phyloP scores from a whole-genome alignment of 176 grass and related monocot species.

The Oryza nivara region DNA sequence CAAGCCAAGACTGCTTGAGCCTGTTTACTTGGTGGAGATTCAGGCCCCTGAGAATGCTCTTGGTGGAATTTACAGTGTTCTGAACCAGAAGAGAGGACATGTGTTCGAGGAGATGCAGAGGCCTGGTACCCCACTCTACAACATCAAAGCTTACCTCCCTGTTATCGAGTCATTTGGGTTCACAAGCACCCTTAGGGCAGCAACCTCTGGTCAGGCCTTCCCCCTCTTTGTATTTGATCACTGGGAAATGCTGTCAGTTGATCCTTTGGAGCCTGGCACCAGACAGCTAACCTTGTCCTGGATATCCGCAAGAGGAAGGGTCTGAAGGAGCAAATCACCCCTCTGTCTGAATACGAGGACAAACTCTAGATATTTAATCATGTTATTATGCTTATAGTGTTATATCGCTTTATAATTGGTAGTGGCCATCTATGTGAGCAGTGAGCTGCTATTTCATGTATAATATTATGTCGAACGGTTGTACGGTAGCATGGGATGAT shows the following conservation, averaged over 20 bases:
- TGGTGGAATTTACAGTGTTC: constrained; percentile 76
- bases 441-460: background rate
- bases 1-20: constrained; percentile 74
- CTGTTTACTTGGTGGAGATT: constrained; percentile 81
- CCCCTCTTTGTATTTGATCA: constrained; percentile 54
- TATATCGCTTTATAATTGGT: background rate
- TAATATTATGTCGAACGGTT: background rate
- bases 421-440: background rate
- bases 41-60: constrained; percentile 76
- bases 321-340: constrained; percentile 48
- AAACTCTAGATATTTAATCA: background rate
- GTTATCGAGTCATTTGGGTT: constrained; percentile 53
- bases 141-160: constrained; percentile 72
- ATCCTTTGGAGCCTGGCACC: constrained; percentile 43
- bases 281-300: constrained; percentile 34
- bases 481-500: background rate
- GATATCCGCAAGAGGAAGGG: constrained; percentile 59
- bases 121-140: constrained; percentile 76
- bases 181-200: constrained; percentile 45
- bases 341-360: constrained; percentile 39
- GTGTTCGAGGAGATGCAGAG: constrained; percentile 83
- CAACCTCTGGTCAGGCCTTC: constrained; percentile 54
- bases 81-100: constrained; percentile 83
- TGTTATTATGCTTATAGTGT: background rate
- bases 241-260: constrained; percentile 48